Conservation (phyloP, 2,329 filamentous ascomycete genomes). For the Aspergillus sp. region DNA sequence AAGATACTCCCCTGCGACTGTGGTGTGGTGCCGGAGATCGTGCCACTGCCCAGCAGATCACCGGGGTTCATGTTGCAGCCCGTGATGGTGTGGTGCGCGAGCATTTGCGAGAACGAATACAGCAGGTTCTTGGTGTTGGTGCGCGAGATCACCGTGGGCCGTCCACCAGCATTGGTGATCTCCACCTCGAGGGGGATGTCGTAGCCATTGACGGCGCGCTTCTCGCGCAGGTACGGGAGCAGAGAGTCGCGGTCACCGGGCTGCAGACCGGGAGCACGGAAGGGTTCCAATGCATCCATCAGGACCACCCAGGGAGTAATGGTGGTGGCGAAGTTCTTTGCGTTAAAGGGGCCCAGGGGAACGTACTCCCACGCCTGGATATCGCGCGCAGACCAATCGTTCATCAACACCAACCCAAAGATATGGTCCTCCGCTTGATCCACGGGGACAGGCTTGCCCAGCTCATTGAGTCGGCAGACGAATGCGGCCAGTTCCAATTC, state of each 20-base stretch:
- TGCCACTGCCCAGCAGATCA: slow-evolving; percentile 70
- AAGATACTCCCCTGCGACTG: slow-evolving; percentile 59
- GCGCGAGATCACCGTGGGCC: slow-evolving; percentile 50
- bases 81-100: slow-evolving; percentile 68
- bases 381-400: slow-evolving; percentile 79
- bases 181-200: slow-evolving; percentile 64
- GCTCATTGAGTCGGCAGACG: slow-evolving; percentile 54
- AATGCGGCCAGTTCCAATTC: slow-evolving; percentile 76
- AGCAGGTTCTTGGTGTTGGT: slow-evolving; percentile 60
- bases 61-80: slow-evolving; percentile 67
- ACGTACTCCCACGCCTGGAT: slow-evolving; percentile 81
- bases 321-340: slow-evolving; percentile 73
- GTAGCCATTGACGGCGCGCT: slow-evolving; percentile 49
- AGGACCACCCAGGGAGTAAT: slow-evolving; percentile 74
- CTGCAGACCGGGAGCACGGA: slow-evolving; percentile 47
- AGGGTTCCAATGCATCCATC: slow-evolving; percentile 65
- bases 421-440: slow-evolving; percentile 60
- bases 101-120: slow-evolving; percentile 79
- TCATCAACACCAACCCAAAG: slow-evolving; percentile 74
- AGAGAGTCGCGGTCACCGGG: slow-evolving; percentile 46
- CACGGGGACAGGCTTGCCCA: slow-evolving; percentile 58
- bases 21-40: slow-evolving; percentile 59
- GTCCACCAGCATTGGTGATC: slow-evolving; percentile 37
- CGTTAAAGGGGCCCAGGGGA: slow-evolving; percentile 71
- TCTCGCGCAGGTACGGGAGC: slow-evolving; percentile 58